A percentile compares a stretch with the other conserved stretches of the same genome.
These are phyloP conservation scores for Phytophthora pistaciae DNA, from an alignment of 352 stramenopile species.

Conservation along the genomic window DNA sequence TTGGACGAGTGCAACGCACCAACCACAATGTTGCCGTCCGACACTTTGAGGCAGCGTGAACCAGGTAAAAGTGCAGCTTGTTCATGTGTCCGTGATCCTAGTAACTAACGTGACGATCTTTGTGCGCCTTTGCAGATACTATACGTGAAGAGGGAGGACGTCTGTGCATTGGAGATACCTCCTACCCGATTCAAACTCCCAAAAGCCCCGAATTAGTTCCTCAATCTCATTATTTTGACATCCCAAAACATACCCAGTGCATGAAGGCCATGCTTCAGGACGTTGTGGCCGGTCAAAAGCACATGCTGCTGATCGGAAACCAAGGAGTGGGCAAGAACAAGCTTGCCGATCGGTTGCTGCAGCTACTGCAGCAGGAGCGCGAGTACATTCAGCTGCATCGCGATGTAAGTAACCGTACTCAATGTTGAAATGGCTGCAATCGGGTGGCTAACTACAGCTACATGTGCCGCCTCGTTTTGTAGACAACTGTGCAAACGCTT, in stretches of 20 bases:
- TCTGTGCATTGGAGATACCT: slow-evolving; percentile 75
- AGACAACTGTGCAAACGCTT: slow-evolving; percentile 95
- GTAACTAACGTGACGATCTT: not conserved
- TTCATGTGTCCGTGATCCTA: not conserved
- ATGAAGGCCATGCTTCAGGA: slow-evolving; percentile 92
- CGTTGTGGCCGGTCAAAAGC: slow-evolving; percentile 86
- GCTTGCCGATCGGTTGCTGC: slow-evolving; percentile 92
- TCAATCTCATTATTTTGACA: slow-evolving; percentile 91
- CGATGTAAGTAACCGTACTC: slow-evolving; percentile 67
- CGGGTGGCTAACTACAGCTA: slow-evolving; percentile 3
- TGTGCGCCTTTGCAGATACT: slow-evolving; percentile 21
- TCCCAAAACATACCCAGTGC: slow-evolving; percentile 86
- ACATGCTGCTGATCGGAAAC: slow-evolving; percentile 95
- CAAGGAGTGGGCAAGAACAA: slow-evolving; percentile 97
- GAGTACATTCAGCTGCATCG: slow-evolving; percentile 98
- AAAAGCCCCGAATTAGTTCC: slow-evolving; percentile 86
- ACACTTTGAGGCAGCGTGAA: not conserved
- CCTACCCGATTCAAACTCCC: slow-evolving; percentile 58
- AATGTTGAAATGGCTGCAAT: not conserved
- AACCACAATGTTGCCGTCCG: not conserved
- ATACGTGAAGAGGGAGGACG: slow-evolving; percentile 53
- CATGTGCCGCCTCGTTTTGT: not conserved
- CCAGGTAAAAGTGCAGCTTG: slow-evolving; percentile 1
- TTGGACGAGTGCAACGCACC: slow-evolving; percentile 60
- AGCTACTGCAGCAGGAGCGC: slow-evolving; percentile 92